phyloP scores from a whole-genome alignment of 192 early-diverging fungal species.

The Phycomyces nitens region DNA sequence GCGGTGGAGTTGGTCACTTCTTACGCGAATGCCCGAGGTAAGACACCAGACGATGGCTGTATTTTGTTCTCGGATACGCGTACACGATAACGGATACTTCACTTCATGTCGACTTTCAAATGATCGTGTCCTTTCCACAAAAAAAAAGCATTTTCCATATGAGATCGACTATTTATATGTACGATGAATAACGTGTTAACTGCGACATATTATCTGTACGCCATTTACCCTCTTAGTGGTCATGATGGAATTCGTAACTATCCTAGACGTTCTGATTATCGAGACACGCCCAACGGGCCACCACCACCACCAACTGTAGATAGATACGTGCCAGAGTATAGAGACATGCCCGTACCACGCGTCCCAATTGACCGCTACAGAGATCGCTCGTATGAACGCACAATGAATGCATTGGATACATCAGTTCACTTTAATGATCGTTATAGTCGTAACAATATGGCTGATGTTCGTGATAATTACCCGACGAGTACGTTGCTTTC shows the following conservation, averaged over 20 bases:
- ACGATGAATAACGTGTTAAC: not conserved
- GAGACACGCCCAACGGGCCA: not conserved
- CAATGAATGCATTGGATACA: not conserved
- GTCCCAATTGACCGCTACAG: not conserved
- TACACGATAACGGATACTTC: not conserved
- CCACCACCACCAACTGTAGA: not conserved
- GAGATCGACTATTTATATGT: too few species aligned
- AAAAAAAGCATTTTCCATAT: too few species aligned
- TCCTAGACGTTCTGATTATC: not conserved
- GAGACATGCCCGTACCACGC: not conserved
- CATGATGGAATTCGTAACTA: not conserved
- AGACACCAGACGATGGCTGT: not conserved
- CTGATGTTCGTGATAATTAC: not conserved
- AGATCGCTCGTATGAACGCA: not conserved
- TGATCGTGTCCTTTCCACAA: too few species aligned
- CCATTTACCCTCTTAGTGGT: too few species aligned
- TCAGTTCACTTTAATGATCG: not conserved
- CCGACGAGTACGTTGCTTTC: not conserved
- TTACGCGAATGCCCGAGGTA: slow-evolving; percentile 5
- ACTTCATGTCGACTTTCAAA: too few species aligned
- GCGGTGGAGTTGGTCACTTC: not conserved
- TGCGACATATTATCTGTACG: not conserved
- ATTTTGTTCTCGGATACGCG: not conserved
- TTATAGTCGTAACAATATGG: not conserved
- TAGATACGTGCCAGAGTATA: not conserved